Conservation (phyloP, 441 rosid genomes). For the Pelargonium fulgidum region DNA sequence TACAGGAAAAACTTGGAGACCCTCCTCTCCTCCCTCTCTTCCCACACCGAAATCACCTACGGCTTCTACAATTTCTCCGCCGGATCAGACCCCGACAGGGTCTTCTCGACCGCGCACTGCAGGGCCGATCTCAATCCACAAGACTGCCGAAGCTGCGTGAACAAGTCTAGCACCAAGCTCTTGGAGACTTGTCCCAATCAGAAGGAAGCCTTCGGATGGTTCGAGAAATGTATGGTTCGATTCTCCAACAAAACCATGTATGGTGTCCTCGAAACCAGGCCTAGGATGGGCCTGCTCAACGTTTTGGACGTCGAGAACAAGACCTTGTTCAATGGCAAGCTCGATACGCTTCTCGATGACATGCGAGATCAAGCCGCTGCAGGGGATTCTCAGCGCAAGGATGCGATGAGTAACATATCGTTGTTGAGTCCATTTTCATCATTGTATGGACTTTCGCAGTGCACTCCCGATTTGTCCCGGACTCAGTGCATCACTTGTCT, state of each 20-base stretch:
- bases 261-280: background rate
- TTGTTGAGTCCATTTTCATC: background rate
- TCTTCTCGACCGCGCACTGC: slow-evolving; percentile 40
- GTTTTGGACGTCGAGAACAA: background rate
- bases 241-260: slow-evolving; percentile 10
- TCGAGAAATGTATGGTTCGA: slow-evolving; percentile 27
- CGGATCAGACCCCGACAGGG: slow-evolving; percentile 28
- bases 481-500: slow-evolving; percentile 30
- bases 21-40: slow-evolving; percentile 35
- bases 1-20: slow-evolving; percentile 38
- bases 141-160: slow-evolving; percentile 38
- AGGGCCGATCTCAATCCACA: slow-evolving; percentile 37
- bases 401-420: slow-evolving; percentile 23
- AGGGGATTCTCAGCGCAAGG: slow-evolving; percentile 29
- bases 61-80: slow-evolving; percentile 50
- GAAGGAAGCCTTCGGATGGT: slow-evolving; percentile 38
- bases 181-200: slow-evolving; percentile 34
- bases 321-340: slow-evolving; percentile 19
- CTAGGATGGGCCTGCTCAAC: background rate
- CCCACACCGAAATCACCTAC: slow-evolving; percentile 20
- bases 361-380: slow-evolving; percentile 27
- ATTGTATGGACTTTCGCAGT: slow-evolving; percentile 35
- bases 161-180: slow-evolving; percentile 27
- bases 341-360: slow-evolving; percentile 15
- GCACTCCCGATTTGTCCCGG: slow-evolving; percentile 39